These are phyloP conservation scores for Drechslerella dactyloides DNA, from an alignment of 2,329 filamentous ascomycete genomes.

Conservation along the genomic window DNA sequence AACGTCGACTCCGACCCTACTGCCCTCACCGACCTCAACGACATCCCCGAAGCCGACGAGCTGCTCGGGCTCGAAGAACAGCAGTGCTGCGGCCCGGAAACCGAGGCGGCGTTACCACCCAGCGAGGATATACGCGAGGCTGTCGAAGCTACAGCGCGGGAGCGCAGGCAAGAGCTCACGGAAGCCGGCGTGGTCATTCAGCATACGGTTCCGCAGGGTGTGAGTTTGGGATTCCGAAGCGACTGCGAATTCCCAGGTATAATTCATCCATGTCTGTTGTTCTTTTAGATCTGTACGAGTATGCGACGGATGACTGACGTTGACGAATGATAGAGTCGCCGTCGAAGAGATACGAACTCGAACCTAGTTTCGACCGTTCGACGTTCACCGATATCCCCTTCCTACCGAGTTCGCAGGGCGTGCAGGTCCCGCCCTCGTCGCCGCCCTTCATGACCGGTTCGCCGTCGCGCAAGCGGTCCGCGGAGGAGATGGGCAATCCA, in stretches of 20 bases:
- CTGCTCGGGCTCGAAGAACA: slow-evolving; percentile 12
- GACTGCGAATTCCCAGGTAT: slow-evolving; percentile 59
- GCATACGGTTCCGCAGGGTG: slow-evolving; percentile 62
- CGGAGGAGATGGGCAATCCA: slow-evolving; percentile 30
- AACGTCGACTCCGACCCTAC: slow-evolving; percentile 30
- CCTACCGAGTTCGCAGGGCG: slow-evolving; percentile 40
- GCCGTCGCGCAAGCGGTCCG: not conserved
- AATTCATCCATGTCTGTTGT: slow-evolving; percentile 26
- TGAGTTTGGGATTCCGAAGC: slow-evolving; percentile 61
- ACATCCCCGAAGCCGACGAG: slow-evolving; percentile 47
- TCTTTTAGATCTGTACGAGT: slow-evolving; percentile 47
- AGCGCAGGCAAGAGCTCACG: slow-evolving; percentile 59
- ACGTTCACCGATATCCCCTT: slow-evolving; percentile 37
- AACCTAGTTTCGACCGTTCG: slow-evolving; percentile 30
- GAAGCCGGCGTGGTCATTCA: slow-evolving; percentile 62
- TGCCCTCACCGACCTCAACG: slow-evolving; percentile 24
- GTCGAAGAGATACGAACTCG: slow-evolving; percentile 50
- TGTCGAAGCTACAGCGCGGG: slow-evolving; percentile 59
- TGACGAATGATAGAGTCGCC: slow-evolving; percentile 59
- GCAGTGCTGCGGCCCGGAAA: slow-evolving; percentile 14
- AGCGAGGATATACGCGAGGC: slow-evolving; percentile 61
- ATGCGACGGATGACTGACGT: too few species aligned
- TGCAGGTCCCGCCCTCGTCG: slow-evolving; percentile 26
- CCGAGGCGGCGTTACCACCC: slow-evolving; percentile 11
- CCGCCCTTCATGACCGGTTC: slow-evolving; percentile 20